phyloP scores from a whole-genome alignment of 1,139 yeast genomes.

The Blastobotrys elegans region DNA sequence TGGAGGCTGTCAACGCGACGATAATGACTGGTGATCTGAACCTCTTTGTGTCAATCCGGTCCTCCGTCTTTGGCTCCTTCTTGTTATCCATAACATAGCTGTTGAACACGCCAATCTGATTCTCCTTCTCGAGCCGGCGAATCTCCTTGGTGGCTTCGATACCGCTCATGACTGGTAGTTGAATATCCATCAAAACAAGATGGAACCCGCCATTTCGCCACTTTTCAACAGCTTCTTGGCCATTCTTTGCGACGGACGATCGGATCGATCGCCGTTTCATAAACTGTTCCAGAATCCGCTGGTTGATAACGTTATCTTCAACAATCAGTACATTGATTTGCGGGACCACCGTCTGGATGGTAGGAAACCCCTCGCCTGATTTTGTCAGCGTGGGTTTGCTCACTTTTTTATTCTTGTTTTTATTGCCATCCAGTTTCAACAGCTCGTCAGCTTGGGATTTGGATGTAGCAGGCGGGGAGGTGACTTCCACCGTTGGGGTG shows the following conservation, averaged over 20 bases:
- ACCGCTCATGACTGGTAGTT: conserved; percentile 89
- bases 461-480: background rate
- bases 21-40: conserved; percentile 91
- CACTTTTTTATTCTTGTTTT: background rate
- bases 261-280: conserved; percentile 80
- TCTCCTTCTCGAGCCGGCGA: conserved; percentile 71
- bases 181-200: conserved; percentile 90
- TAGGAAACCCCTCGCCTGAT: conserved; percentile 14
- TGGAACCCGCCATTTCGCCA: conserved; percentile 94
- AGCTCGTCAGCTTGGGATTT: background rate
- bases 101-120: conserved; percentile 77
- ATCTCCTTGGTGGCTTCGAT: conserved; percentile 89
- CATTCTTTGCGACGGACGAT: conserved; percentile 83
- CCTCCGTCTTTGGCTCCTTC: conserved; percentile 34
- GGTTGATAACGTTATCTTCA: conserved; percentile 93
- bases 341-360: conserved; percentile 45
- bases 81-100: conserved; percentile 23
- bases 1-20: conserved; percentile 91
- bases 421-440: background rate
- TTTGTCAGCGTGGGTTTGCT: background rate
- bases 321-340: conserved; percentile 88
- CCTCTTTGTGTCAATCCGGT: conserved; percentile 50
- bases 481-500: background rate
- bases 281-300: conserved; percentile 89
- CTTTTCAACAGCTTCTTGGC: conserved; percentile 85